Base-by-base conservation (phyloP, 2,329 filamentous ascomycete species). In the Sporothrix euskadiensis region DNA sequence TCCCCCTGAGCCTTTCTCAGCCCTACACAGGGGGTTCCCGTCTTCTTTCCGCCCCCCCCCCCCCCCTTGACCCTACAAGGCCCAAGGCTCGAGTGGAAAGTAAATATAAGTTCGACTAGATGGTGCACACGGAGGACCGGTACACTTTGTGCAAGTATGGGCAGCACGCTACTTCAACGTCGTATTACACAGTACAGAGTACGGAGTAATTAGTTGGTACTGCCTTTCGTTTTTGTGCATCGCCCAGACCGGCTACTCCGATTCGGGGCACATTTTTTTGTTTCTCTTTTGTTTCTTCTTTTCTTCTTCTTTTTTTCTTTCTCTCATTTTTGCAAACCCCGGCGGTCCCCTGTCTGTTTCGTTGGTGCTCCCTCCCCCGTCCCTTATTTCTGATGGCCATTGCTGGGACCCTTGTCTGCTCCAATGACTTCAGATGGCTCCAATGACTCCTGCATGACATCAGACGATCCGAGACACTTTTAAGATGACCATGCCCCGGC, bases 371-470 rank as follows among this genome's bases (percentile, higher is more conserved):
- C 32, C 57, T 41, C 57, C 19, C 19, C 8, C n/a, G 56, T 59
- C 56, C 56, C 56, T 59, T 59, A 30, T 59, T 35, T 59, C 30
- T 8, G 56, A 59, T 59, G 52, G 8, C 26, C 52, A 56, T 26
- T 56, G n/a, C 52, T 26, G 10, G 44, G 14, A 16, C 30, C 56
- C 30, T 4, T 32, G 56, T 65, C 30, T 57, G 26, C 56, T 57
- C 57, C 57, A 61, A 39, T 61, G 19, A 39, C 61, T 12, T n/a
- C 22, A 44, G n/a, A 56, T 56, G 22, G 52, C 22, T 12, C 30
- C 65, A n/a, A 69, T 69, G 65, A 54, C 44, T 52, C 14, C 65
- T 35, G 65, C 44, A 69, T 69, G 65, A 69, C 65, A 66, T 66
- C 63, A 49, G 61, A 47, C 10, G 39, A 30, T 63, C 19, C 39